Percentiles rank a stretch among this genome's conserved stretches.
phyloP scores from a whole-genome alignment of 2,329 filamentous ascomycete genomes.

The Clonostachys solani region DNA sequence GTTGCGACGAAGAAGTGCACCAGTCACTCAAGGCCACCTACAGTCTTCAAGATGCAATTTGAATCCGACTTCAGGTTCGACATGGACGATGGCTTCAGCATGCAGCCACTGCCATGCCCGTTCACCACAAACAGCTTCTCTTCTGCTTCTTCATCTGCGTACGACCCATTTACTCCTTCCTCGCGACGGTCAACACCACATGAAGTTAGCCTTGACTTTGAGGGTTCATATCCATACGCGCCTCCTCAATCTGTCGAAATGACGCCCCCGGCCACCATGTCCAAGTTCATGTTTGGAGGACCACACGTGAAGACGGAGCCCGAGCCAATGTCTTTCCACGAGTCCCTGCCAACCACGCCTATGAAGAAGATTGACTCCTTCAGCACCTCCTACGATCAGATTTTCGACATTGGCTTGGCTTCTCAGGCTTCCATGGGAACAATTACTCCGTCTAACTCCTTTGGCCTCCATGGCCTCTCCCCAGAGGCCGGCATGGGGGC shows the following conservation, averaged over 20 bases:
- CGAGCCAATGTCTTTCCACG: slow-evolving; percentile 22
- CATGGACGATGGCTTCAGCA: slow-evolving; percentile 32
- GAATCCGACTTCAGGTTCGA: slow-evolving; percentile 31
- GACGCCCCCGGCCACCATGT: slow-evolving; percentile 27
- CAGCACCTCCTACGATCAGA: slow-evolving; percentile 29
- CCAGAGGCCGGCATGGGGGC: slow-evolving; percentile 23
- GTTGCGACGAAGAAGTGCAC: no score
- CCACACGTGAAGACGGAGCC: slow-evolving; percentile 22
- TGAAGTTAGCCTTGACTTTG: slow-evolving; percentile 29
- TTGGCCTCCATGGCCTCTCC: slow-evolving; percentile 27
- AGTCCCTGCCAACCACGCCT: slow-evolving; percentile 26
- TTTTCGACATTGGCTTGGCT: slow-evolving; percentile 28
- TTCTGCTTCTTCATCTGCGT: slow-evolving; percentile 28
- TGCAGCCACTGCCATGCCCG: slow-evolving; percentile 28
- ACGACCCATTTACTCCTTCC: slow-evolving; percentile 35
- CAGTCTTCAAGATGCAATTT: slow-evolving; percentile 24
- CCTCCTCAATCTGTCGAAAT: slow-evolving; percentile 21
- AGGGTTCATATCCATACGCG: slow-evolving; percentile 19
- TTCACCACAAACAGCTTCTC: slow-evolving; percentile 31
- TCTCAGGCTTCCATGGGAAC: slow-evolving; percentile 26
- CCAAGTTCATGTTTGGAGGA: slow-evolving; percentile 24
- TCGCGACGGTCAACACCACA: slow-evolving; percentile 38
- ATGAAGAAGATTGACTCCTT: slow-evolving; percentile 27
- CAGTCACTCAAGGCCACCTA: no score
- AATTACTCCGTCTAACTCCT: slow-evolving; percentile 28